Base-by-base conservation (phyloP, 805 yeast genomes). In the Blastobotrys chiropterorum region DNA sequence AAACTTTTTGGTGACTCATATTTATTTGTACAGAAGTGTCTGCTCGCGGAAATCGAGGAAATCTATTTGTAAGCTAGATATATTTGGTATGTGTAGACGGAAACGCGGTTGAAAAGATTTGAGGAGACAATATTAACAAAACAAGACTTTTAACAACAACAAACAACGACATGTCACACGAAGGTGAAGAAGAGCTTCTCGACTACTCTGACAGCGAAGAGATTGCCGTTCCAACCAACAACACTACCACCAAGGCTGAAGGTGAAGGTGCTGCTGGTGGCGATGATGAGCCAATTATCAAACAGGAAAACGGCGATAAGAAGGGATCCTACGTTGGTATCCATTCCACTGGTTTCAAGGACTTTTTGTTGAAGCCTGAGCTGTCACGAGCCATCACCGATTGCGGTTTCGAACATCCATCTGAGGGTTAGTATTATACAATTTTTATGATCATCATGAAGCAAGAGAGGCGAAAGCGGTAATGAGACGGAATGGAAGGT, bases 321-420 rank as follows among this genome's bases (percentile, higher is more conserved):
- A 92, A 92, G 75, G 98, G 98, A 67, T 89, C 97, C 44, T 94
- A 94, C 65, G 98, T 90, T 55, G 98, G 98, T 67, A 87, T 90
- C 64, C 98, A 94, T 73, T 92, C 98, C 59, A 92, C 98, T 59
- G 97, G 97, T 70, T 92, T 94, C 83, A 88, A 95, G 74, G 99
- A 94, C 75, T 92, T 92, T 74, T 76, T 94, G 67, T 80, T 92
- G 72, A 94, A 94, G 76, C 97, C 98, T 31, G 99, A 94, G 76
- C 80, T 92, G 62, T 79, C 92, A 66, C 86, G 99, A 75, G 99
- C 99, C 59, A 92, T 92, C 68, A 95, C 90, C 61, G 99, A 92
- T 74, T 90, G 97, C 78, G 99, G 99, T 78, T 92, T 92, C 70
- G 99, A 92, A 78, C 99, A 92, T 77, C 99, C 99, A 60, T 89